A percentile compares a stretch with the other conserved stretches of the same genome.
Evolutionary conservation across 371 early-diverging fungal species (phyloP).

Genomic region (Mortierella sp.): DNA sequence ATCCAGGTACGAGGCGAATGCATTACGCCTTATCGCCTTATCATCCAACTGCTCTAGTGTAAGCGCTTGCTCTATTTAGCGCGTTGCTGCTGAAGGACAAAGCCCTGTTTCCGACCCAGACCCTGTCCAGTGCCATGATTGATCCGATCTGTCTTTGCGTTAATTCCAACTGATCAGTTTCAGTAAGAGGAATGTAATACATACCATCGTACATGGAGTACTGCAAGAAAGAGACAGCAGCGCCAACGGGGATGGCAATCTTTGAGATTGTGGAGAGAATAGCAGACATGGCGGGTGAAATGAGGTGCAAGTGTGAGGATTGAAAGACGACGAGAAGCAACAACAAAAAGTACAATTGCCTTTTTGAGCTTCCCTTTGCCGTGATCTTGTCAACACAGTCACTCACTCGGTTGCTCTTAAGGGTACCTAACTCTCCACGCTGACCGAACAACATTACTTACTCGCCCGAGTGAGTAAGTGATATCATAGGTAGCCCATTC

Average conservation of each 20-base stretch:
- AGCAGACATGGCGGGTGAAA: constrained; percentile 37
- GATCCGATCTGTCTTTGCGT: background rate
- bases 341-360: background rate
- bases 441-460: too few relatives aligned
- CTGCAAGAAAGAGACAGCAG: constrained; percentile 76
- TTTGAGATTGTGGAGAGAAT: constrained; percentile 72
- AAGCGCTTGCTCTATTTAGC: too few relatives aligned
- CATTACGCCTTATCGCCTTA: background rate
- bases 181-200: constrained; percentile 12
- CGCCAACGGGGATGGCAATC: constrained; percentile 76
- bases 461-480: too few relatives aligned
- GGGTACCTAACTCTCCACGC: too few relatives aligned
- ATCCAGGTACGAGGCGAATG: background rate
- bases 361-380: background rate
- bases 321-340: background rate
- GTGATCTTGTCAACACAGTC: background rate
- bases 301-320: background rate
- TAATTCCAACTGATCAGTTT: background rate
- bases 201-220: constrained; percentile 95
- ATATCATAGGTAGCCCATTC: too few relatives aligned
- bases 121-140: background rate
- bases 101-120: background rate
- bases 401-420: too few relatives aligned
- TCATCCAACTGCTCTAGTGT: too few relatives aligned
- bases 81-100: too few relatives aligned